phyloP scores from a whole-genome alignment of 768 basidiomycete species.

The Termitomyces heimii region DNA sequence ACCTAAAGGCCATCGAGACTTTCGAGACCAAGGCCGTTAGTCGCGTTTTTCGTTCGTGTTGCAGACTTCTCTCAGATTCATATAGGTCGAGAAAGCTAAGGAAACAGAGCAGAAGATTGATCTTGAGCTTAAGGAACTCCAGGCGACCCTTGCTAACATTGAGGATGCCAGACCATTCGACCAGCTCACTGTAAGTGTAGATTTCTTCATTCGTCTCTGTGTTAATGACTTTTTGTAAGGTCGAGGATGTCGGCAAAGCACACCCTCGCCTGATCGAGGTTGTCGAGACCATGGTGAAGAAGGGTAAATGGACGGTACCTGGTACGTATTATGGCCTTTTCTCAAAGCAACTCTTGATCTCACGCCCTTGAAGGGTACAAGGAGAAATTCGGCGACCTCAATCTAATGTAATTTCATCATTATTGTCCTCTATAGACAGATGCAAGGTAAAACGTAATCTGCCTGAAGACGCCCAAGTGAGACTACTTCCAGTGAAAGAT shows the following conservation, averaged over 20 bases:
- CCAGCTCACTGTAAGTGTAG: slow-evolving; percentile 70
- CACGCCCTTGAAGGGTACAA: slow-evolving; percentile 56
- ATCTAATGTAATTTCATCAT: slow-evolving; percentile 62
- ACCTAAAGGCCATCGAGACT: slow-evolving; percentile 92
- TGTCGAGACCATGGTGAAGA: slow-evolving; percentile 92
- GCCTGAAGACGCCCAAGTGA: neutral
- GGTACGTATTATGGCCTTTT: slow-evolving; percentile 38
- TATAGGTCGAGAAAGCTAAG: slow-evolving; percentile 81
- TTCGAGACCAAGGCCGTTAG: slow-evolving; percentile 93
- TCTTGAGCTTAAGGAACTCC: slow-evolving; percentile 83
- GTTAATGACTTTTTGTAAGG: slow-evolving; percentile 32
- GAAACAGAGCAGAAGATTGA: slow-evolving; percentile 90
- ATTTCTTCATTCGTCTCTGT: neutral
- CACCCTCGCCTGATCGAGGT: slow-evolving; percentile 89
- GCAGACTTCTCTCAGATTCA: neutral
- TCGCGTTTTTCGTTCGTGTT: slow-evolving; percentile 7
- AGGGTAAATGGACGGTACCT: slow-evolving; percentile 98
- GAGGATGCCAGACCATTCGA: slow-evolving; percentile 97
- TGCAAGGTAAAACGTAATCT: neutral
- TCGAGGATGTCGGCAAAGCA: slow-evolving; percentile 85
- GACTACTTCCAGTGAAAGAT: neutral
- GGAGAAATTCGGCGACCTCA: slow-evolving; percentile 96
- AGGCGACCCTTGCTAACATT: slow-evolving; percentile 93
- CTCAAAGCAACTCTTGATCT: neutral
- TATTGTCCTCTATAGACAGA: slow-evolving; percentile 9